These are phyloP conservation scores for Castanea sativa DNA, from an alignment of 306 rosid species.

Conservation along the genomic window DNA sequence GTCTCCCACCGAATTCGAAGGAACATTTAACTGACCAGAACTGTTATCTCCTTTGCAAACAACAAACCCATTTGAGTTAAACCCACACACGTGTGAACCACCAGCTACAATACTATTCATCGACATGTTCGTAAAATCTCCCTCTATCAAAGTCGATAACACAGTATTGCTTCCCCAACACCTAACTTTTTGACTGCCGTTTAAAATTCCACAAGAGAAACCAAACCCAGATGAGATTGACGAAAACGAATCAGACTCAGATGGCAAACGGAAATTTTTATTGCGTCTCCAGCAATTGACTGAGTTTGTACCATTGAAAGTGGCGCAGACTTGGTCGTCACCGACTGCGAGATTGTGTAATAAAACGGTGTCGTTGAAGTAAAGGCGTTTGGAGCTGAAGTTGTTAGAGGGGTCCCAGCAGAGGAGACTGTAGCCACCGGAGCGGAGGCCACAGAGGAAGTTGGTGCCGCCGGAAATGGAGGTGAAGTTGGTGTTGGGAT, in stretches of 20 bases:
- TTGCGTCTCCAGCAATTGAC: constrained; percentile 60
- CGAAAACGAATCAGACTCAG: constrained; percentile 33
- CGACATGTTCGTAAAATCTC: constrained; percentile 43
- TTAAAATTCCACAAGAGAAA: constrained; percentile 75
- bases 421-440: constrained; percentile 45
- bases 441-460: constrained; percentile 66
- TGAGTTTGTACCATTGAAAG: constrained; percentile 33
- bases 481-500: constrained; percentile 52
- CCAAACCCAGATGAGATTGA: constrained; percentile 81
- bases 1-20: constrained; percentile 38
- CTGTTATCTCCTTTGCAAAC: constrained; percentile 56
- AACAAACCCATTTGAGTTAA: constrained; percentile 53
- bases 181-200: constrained; percentile 19
- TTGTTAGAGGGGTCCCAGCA: constrained; percentile 52
- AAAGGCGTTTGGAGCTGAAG: constrained; percentile 44
- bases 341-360: constrained; percentile 69
- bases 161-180: constrained; percentile 59
- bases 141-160: constrained; percentile 31
- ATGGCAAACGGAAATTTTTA: neutral
- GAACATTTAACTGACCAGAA: constrained; percentile 54
- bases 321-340: constrained; percentile 64
- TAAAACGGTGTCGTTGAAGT: constrained; percentile 23
- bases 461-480: constrained; percentile 66
- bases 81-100: constrained; percentile 67
- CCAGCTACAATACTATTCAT: constrained; percentile 66